Percentiles rank a stretch among this genome's conserved stretches.
Evolutionary conservation across 495 filamentous ascomycete species (phyloP).

Genomic region (Immersiella caudata): DNA sequence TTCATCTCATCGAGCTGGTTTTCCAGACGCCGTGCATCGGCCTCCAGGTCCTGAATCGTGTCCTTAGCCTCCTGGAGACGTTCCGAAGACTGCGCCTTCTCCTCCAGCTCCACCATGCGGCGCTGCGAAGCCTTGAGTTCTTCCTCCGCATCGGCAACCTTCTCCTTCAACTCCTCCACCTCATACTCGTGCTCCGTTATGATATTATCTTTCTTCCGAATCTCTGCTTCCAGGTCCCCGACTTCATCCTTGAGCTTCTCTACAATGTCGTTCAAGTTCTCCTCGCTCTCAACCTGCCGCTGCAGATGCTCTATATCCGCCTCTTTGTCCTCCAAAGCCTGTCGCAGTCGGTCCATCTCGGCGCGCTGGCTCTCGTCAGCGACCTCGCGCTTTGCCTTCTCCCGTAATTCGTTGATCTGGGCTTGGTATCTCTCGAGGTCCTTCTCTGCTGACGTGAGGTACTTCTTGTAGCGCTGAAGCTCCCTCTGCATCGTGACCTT

Average conservation of each 20-base stretch:
- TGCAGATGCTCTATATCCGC: slow-evolving; percentile 57
- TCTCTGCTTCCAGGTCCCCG: slow-evolving; percentile 59
- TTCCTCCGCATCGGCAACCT: slow-evolving; percentile 55
- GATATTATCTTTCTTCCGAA: slow-evolving; percentile 56
- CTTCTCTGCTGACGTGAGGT: slow-evolving; percentile 73
- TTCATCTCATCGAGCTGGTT: slow-evolving; percentile 53
- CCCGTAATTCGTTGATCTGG: slow-evolving; percentile 76
- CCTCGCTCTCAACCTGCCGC: slow-evolving; percentile 53
- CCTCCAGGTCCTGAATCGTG: slow-evolving; percentile 52
- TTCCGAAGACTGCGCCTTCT: slow-evolving; percentile 56
- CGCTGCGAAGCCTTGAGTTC: slow-evolving; percentile 59
- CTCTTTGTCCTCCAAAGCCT: slow-evolving; percentile 52
- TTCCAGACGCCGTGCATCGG: slow-evolving; percentile 46
- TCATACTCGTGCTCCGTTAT: slow-evolving; percentile 50
- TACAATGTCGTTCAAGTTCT: slow-evolving; percentile 41
- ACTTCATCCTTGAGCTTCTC: slow-evolving; percentile 64
- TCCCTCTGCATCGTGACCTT: slow-evolving; percentile 85
- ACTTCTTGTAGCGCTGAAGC: slow-evolving; percentile 79
- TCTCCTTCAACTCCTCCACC: slow-evolving; percentile 46
- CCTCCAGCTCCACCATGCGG: slow-evolving; percentile 63
- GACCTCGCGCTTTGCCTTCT: slow-evolving; percentile 75
- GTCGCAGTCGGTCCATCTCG: slow-evolving; percentile 60
- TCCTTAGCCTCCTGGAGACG: slow-evolving; percentile 60
- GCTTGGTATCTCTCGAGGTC: slow-evolving; percentile 74
- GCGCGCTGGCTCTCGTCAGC: slow-evolving; percentile 63